Evolutionary conservation across 1,139 yeast species (phyloP).

Genomic region (Neolecta irregularis): DNA sequence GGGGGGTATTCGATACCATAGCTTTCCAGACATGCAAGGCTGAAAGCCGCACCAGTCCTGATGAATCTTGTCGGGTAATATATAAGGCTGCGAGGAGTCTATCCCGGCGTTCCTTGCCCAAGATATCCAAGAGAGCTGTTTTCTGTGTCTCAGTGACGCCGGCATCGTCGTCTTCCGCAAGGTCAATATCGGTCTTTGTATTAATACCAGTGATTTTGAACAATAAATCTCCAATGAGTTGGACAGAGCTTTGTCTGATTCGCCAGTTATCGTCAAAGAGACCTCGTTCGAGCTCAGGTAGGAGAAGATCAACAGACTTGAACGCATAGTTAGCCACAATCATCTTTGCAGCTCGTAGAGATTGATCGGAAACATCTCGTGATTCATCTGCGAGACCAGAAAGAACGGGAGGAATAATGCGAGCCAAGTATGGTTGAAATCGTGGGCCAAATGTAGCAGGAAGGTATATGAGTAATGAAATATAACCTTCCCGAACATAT

Average conservation of each 20-base stretch:
- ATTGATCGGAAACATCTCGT: conserved; percentile 76
- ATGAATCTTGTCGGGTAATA: conserved; percentile 83
- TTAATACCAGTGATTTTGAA: conserved; percentile 90
- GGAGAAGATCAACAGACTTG: conserved; percentile 78
- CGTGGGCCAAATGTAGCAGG: conserved; percentile 93
- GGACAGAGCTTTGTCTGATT: conserved; percentile 85
- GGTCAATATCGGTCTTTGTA: conserved; percentile 27
- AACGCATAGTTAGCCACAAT: conserved; percentile 84
- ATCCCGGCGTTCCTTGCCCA: conserved; percentile 82
- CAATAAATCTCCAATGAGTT: conserved; percentile 88
- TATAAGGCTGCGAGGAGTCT: conserved; percentile 69
- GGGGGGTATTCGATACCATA: conserved; percentile 87
- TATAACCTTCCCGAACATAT: conserved; percentile 77
- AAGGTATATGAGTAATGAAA: conserved; percentile 75
- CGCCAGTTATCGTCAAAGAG: conserved; percentile 70
- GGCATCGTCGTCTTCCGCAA: conserved; percentile 31
- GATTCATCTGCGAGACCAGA: conserved; percentile 80
- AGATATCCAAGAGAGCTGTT: conserved; percentile 45
- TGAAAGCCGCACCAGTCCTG: conserved; percentile 75
- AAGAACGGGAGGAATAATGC: conserved; percentile 78
- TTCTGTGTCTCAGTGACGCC: conserved; percentile 42
- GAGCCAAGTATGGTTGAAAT: conserved; percentile 74
- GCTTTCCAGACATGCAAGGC: conserved; percentile 98
- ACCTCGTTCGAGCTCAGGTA: conserved; percentile 89
- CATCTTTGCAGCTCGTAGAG: conserved; percentile 84